Evolutionary conservation across 2,329 filamentous ascomycete species (phyloP).

Genomic region (Alternaria sp.): DNA sequence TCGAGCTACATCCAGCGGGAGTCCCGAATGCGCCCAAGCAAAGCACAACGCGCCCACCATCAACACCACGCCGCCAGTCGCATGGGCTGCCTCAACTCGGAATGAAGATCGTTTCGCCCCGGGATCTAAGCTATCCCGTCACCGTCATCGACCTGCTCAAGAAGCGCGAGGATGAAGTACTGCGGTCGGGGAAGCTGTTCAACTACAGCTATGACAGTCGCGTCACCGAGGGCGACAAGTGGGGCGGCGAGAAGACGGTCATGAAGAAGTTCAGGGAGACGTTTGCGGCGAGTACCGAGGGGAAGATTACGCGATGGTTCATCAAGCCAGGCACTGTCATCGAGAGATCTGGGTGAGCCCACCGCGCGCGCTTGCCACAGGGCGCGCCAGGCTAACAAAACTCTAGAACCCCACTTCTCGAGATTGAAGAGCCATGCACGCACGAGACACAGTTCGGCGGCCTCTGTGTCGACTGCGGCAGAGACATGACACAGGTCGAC

Average conservation of each 20-base stretch:
- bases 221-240: slow-evolving; percentile 71
- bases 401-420: slow-evolving; percentile 67
- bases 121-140: slow-evolving; percentile 84
- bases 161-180: slow-evolving; percentile 75
- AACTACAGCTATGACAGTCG: slow-evolving; percentile 86
- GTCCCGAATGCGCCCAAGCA: slow-evolving; percentile 46
- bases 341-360: slow-evolving; percentile 54
- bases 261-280: slow-evolving; percentile 76
- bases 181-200: slow-evolving; percentile 79
- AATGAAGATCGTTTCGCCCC: slow-evolving; percentile 61
- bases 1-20: slow-evolving; percentile 14
- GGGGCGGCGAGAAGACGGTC: slow-evolving; percentile 75
- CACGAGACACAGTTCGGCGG: slow-evolving; percentile 92
- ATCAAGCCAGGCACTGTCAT: slow-evolving; percentile 72
- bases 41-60: slow-evolving; percentile 40
- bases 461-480: slow-evolving; percentile 89
- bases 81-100: slow-evolving; percentile 46
- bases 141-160: slow-evolving; percentile 87
- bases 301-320: slow-evolving; percentile 78
- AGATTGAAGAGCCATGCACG: slow-evolving; percentile 88
- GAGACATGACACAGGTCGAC: slow-evolving; percentile 90
- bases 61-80: slow-evolving; percentile 28
- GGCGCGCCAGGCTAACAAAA: slow-evolving; percentile 14
- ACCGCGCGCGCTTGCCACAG: slow-evolving; percentile 10
- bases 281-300: slow-evolving; percentile 86